Conservation (phyloP, 768 basidiomycete species). For the Tremella fuciformis region DNA sequence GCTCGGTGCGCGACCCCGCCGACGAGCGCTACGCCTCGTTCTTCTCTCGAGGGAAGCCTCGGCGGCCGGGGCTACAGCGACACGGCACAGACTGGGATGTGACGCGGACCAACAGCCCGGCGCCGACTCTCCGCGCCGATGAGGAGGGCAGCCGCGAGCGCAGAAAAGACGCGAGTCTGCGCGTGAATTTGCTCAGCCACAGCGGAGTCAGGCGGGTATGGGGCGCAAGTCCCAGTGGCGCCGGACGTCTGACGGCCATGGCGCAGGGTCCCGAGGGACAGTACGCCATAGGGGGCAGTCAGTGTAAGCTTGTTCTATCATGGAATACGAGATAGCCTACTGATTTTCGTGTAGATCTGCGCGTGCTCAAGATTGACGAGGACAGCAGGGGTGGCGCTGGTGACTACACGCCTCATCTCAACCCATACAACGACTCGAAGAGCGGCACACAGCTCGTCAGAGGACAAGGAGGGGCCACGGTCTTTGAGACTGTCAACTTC, state of each 20-base stretch:
- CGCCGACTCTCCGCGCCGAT: slow-evolving; percentile 3
- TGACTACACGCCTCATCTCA: slow-evolving; percentile 14
- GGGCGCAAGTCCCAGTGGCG: slow-evolving; percentile 22
- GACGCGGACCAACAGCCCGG: slow-evolving; percentile 4
- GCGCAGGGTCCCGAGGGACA: slow-evolving; percentile 42
- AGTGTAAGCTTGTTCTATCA: slow-evolving; percentile 27
- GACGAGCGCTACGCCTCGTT: slow-evolving; percentile 16
- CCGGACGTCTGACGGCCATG: slow-evolving; percentile 34
- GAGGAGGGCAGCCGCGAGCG: slow-evolving; percentile 2
- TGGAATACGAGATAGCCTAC: not conserved
- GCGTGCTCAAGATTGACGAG: slow-evolving; percentile 29
- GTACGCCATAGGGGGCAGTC: slow-evolving; percentile 44
- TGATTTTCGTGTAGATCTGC: slow-evolving; percentile 27
- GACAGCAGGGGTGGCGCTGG: slow-evolving; percentile 6
- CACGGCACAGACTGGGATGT: slow-evolving; percentile 5
- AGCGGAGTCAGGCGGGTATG: slow-evolving; percentile 16
- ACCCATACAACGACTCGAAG: slow-evolving; percentile 8
- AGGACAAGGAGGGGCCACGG: slow-evolving; percentile 40
- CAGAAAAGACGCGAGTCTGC: slow-evolving; percentile 22
- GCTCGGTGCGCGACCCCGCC: slow-evolving; percentile 5
- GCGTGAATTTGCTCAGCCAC: slow-evolving; percentile 21
- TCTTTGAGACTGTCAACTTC: slow-evolving; percentile 44
- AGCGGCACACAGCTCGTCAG: slow-evolving; percentile 17
- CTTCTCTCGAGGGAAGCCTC: slow-evolving; percentile 1
- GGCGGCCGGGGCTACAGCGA: slow-evolving; percentile 4